A percentile compares a stretch with the other conserved stretches of the same genome.
These are phyloP conservation scores for Solanum aculeatissimum DNA, from an alignment of 305 asterid species.

Conservation along the genomic window DNA sequence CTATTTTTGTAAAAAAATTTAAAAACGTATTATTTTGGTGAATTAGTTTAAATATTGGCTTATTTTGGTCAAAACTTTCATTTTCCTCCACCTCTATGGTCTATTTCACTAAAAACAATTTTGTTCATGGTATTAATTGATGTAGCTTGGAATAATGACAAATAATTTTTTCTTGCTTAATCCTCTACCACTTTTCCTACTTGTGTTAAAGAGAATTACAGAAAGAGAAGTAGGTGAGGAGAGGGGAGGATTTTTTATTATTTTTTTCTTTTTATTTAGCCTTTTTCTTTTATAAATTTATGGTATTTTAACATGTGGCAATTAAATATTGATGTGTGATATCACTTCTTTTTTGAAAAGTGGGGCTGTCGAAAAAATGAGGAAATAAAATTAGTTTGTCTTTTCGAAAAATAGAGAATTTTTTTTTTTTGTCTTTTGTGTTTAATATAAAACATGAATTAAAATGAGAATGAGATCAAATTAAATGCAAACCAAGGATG, in stretches of 20 bases:
- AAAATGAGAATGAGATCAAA: not conserved
- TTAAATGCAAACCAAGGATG: not conserved
- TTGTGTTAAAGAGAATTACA: not conserved
- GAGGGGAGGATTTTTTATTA: not conserved
- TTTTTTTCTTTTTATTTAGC: not conserved
- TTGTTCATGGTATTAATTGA: not conserved
- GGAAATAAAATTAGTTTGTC: too few species aligned
- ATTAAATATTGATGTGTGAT: too few species aligned
- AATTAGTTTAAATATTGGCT: too few species aligned
- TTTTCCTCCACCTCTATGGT: not conserved
- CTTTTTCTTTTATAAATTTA: not conserved
- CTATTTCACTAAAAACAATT: too few species aligned
- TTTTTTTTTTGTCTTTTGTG: too few species aligned
- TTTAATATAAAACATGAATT: too few species aligned
- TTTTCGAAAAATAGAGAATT: too few species aligned
- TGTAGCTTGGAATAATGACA: not conserved
- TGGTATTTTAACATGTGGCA: not conserved
- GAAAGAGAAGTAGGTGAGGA: not conserved
- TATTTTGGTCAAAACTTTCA: too few species aligned
- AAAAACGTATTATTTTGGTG: too few species aligned
- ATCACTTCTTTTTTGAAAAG: too few species aligned
- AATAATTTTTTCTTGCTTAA: not conserved
- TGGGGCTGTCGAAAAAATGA: too few species aligned
- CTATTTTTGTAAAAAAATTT: too few species aligned
- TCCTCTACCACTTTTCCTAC: not conserved